Evolutionary conservation across 257 asterid species (phyloP).

Genomic region (Nicotiana undulata): DNA sequence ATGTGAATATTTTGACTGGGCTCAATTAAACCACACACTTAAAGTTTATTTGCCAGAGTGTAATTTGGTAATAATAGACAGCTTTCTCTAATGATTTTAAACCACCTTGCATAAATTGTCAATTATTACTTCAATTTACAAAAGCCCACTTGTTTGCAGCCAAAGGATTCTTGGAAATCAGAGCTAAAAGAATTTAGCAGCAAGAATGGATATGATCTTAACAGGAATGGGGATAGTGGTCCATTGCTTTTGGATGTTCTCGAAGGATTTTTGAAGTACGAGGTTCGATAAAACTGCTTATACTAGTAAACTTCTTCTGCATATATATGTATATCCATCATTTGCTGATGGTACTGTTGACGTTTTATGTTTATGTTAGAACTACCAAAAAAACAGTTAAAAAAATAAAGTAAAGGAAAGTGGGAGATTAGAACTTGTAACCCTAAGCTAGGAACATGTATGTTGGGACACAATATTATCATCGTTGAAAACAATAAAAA

Average conservation of each 20-base stretch:
- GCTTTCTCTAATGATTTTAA: not conserved
- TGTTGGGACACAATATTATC: not conserved
- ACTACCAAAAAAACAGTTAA: not conserved
- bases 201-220: constrained; percentile 88
- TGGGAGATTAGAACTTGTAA: not conserved
- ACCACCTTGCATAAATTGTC: constrained; percentile 2
- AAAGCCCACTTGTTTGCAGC: constrained; percentile 35
- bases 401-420: not conserved
- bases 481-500: not conserved
- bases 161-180: constrained; percentile 85
- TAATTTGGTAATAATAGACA: constrained; percentile 47
- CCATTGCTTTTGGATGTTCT: constrained; percentile 97
- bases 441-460: not conserved
- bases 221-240: constrained; percentile 84
- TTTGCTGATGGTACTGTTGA: not conserved
- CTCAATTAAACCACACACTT: constrained; percentile 71
- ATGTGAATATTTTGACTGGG: constrained; percentile 96
- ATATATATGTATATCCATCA: not conserved
- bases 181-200: constrained; percentile 88
- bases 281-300: constrained; percentile 43
- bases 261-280: constrained; percentile 96
- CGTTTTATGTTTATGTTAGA: not conserved
- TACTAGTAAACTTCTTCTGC: not conserved
- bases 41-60: constrained; percentile 90
- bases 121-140: constrained; percentile 4